A percentile compares a stretch with the other conserved stretches of the same genome.
These are phyloP conservation scores for Coprinopsis strossmayeri DNA, from an alignment of 768 basidiomycete species.

Conservation along the genomic window DNA sequence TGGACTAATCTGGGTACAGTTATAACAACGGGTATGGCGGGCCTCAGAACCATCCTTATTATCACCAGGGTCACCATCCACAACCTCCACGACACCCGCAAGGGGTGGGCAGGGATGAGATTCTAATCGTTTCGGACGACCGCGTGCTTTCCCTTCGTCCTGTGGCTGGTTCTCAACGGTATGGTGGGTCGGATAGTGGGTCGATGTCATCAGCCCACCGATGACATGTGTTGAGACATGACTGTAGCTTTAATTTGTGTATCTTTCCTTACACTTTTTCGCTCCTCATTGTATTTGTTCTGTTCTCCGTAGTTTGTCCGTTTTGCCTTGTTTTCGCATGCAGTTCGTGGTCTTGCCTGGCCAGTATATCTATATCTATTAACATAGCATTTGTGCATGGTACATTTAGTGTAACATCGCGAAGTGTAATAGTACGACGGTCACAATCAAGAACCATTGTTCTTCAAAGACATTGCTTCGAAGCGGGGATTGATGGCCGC, in stretches of 20 bases:
- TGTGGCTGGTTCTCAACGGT: conserved; percentile 22
- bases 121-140: conserved; percentile 88
- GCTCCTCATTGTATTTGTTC: neutral
- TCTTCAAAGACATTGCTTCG: too few relatives aligned
- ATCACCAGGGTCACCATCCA: conserved; percentile 2
- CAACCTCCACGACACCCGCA: conserved; percentile 34
- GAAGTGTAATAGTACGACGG: neutral
- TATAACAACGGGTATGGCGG: conserved; percentile 28
- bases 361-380: conserved; percentile 10
- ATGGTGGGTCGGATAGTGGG: conserved; percentile 34
- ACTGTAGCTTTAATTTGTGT: neutral
- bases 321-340: neutral
- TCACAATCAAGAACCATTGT: neutral
- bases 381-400: conserved; percentile 7
- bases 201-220: conserved; percentile 38
- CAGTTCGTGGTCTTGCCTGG: neutral
- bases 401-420: neutral
- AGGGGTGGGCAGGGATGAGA: conserved; percentile 66
- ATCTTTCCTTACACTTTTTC: neutral
- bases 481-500: too few relatives aligned
- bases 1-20: conserved; percentile 11
- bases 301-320: neutral
- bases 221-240: conserved; percentile 3
- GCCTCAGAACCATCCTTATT: conserved; percentile 7
- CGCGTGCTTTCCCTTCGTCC: conserved; percentile 68